Percentiles rank a stretch among this genome's conserved stretches.
phyloP scores from a whole-genome alignment of 495 filamentous ascomycete genomes.

The Hypoxylon intermedium region DNA sequence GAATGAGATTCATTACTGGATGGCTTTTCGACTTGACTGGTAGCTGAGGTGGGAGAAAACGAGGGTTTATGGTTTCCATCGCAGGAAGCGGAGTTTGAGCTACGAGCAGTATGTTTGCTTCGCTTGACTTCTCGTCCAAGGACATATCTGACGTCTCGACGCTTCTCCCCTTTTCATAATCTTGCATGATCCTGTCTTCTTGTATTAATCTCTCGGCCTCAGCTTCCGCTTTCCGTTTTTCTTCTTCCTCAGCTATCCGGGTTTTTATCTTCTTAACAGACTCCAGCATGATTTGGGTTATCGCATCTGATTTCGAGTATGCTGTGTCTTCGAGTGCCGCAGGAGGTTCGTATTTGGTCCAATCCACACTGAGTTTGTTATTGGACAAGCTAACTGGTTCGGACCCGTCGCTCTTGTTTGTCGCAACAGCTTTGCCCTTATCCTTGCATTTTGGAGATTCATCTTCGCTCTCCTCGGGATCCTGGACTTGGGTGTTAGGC shows the following conservation, averaged over 20 bases:
- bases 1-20: conserved; percentile 28
- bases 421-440: conserved; percentile 29
- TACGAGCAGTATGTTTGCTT: background rate
- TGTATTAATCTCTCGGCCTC: conserved; percentile 37
- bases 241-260: conserved; percentile 40
- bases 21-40: conserved; percentile 26
- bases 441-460: conserved; percentile 26
- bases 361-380: conserved; percentile 33
- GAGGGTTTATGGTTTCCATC: background rate
- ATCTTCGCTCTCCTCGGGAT: conserved; percentile 1
- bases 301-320: conserved; percentile 36
- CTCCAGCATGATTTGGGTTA: conserved; percentile 38
- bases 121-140: background rate
- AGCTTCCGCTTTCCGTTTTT: conserved; percentile 45
- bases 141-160: conserved; percentile 2
- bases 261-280: conserved; percentile 45
- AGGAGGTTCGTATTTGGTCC: conserved; percentile 47
- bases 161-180: conserved; percentile 12
- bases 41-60: background rate
- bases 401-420: background rate
- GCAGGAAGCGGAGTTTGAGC: background rate
- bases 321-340: conserved; percentile 36
- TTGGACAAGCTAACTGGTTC: background rate
- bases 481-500: background rate
- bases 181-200: conserved; percentile 20